Evolutionary conservation across 2,329 filamentous ascomycete species (phyloP), one percentile per base, ranked within the genome.

Genomic region (Sporothrix phasma): DNA sequence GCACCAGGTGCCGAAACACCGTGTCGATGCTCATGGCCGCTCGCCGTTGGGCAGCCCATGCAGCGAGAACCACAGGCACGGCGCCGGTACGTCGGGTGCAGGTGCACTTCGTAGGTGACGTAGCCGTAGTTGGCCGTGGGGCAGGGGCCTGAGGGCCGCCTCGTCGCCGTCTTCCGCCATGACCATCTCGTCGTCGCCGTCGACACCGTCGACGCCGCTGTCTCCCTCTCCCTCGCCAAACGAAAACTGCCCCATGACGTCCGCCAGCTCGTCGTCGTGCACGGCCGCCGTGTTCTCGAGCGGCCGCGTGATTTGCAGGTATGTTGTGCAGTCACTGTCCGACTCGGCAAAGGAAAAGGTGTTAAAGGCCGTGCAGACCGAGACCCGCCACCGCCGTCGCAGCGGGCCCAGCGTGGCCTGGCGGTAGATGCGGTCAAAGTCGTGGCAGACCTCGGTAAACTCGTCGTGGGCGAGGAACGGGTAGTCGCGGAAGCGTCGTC

Each of bases 81-180:
- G 89, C 53, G 88, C 83, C 82, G 82, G 75, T 92, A 93, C 64
- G 86, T 89, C 63, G 87, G 84, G 69, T 91, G 90, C 66, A 89
- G 79, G 71, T 90, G 81, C 70, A 92, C 84, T 73, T 91, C 87
- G 76, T 92, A 92, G 66, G 82, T 80, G 68, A 89, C 84, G 69
- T 80, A 77, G 63, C 77, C 76, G 67, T 73, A 72, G 66, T 74
- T 75, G 65, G 72, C 70, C 56, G 67, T 70, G 70, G 67, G 10
- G 49, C 13, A 0, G 47, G 13, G 34, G 69, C 68, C 19, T 66
- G 39, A 82, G 69, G 49, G 73, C 76, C 47, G 77, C 78, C 79
- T 83, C 65, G 41, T 63, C 24, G 39, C 66, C 56, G 61, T 61
- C 61, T 59, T 63, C 64, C 2, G 56, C 61, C 22, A 58, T 37